Evolutionary conservation across 805 yeast genomes (phyloP), one percentile per base, ranked within the genome.

Genomic region (Yarrowia osloensis): DNA sequence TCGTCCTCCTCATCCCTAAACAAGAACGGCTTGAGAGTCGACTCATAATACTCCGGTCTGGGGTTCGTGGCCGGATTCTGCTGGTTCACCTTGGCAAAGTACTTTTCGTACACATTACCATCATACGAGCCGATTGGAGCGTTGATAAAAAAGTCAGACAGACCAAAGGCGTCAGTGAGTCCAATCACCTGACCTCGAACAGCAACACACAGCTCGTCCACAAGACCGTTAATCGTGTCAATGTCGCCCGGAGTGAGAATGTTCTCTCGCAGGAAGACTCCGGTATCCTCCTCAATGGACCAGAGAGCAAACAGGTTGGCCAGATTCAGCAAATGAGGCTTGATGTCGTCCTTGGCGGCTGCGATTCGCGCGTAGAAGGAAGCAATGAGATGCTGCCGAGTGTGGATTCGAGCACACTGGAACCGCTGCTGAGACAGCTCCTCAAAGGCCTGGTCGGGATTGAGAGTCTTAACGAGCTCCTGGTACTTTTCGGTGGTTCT

Each of bases 31-130:
- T 73, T 71, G 68, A 77, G 72, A 19, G 69, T 68, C 4, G 69
- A 71, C 22, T 74, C 80, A 28, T 84, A 79, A 74, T 88, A 87
- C 15, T 86, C 84, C 11, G 94, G 89, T 72, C 87, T 85, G 69
- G 84, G 80, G 13, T 76, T 75, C 24, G 70, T 55, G 21, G 73
- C 70, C 3, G 77, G 74, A 57, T 79, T 74, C 15, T 87, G 85
- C 67, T 86, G 86, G 73, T 84, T 85, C 68, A 88, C 88, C 66
- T 81, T 79, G 31, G 74, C 78, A 74, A 88, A 88, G 79, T 91
- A 91, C 76, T 89, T 86, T 74, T 87, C 86, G 79, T 91, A 92
- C 67, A 90, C 87, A 75, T 92, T 88, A 68, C 97, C 97, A 72
- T 89, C 86, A 77, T 83, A 88, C 67, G 81, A 83, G 49, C 97